Conservation (phyloP, 768 basidiomycete species). For the Tylopilus subfusipes region DNA sequence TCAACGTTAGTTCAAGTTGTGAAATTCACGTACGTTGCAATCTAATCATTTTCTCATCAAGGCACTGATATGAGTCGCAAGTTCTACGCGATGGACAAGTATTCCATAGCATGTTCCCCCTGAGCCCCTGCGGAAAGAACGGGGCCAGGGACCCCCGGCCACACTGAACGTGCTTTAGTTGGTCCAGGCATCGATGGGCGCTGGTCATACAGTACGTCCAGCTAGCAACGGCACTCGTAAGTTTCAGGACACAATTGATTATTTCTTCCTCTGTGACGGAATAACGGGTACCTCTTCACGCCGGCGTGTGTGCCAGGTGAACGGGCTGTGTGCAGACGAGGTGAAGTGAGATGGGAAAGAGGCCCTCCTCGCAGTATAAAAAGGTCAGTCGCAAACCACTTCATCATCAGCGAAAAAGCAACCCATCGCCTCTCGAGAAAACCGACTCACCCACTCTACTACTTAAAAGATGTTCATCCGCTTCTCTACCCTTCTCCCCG, state of each 20-base stretch:
- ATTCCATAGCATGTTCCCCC: neutral
- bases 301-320: neutral
- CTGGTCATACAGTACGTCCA: neutral
- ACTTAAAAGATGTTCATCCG: conserved; percentile 6
- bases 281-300: neutral
- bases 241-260: neutral
- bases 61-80: neutral
- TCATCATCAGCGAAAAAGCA: neutral
- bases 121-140: neutral
- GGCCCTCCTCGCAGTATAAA: conserved; percentile 7
- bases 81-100: neutral
- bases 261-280: neutral
- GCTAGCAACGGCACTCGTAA: neutral
- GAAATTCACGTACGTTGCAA: neutral
- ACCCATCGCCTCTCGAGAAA: neutral
- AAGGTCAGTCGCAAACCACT: neutral
- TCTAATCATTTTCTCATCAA: neutral
- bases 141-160: no score
- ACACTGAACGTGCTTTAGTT: no score
- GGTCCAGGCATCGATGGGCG: neutral
- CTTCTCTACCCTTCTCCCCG: conserved; percentile 5
- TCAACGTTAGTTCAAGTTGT: no score
- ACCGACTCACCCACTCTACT: neutral
- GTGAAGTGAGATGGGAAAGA: no score
- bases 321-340: neutral